Conservation (phyloP, 2,329 filamentous ascomycete genomes). For the Aphanocladium album region DNA sequence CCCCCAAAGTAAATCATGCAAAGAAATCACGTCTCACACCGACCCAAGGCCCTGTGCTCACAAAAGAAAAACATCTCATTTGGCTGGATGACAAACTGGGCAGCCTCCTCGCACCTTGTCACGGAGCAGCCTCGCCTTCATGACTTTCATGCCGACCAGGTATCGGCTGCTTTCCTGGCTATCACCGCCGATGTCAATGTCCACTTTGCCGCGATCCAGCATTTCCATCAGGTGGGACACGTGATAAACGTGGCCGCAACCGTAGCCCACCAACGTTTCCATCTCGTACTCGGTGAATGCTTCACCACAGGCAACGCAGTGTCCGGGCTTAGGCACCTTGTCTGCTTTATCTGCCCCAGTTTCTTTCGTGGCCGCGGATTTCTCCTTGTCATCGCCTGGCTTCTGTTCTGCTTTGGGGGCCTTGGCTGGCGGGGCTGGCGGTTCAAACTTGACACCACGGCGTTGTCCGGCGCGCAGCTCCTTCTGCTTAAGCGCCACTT, state of each 20-base stretch:
- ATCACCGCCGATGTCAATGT: conserved; percentile 41
- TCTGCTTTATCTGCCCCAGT: conserved; percentile 15
- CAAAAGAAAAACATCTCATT: neutral
- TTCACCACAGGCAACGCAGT: conserved; percentile 54
- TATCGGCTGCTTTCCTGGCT: conserved; percentile 44
- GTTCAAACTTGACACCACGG: conserved; percentile 82
- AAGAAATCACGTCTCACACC: neutral
- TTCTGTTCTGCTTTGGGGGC: conserved; percentile 34
- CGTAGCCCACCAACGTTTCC: conserved; percentile 73
- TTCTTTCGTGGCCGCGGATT: conserved; percentile 14
- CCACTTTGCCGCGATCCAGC: conserved; percentile 40
- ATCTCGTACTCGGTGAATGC: conserved; percentile 56
- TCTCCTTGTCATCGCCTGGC: conserved; percentile 18
- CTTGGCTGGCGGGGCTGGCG: conserved; percentile 38
- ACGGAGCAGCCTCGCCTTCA: conserved; percentile 71
- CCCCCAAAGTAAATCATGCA: neutral
- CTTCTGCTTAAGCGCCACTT: conserved; percentile 80
- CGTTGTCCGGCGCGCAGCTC: conserved; percentile 73
- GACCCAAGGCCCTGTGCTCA: no score
- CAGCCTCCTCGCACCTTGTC: conserved; percentile 65
- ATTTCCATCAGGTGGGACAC: conserved; percentile 62
- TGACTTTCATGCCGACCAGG: conserved; percentile 81
- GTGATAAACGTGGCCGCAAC: conserved; percentile 79
- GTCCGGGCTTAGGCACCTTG: conserved; percentile 41
- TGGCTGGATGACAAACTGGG: conserved; percentile 45